Evolutionary conservation across 129 eudicot species (phyloP), one percentile per base, ranked within the genome.

Genomic region (Solidago caesia): DNA sequence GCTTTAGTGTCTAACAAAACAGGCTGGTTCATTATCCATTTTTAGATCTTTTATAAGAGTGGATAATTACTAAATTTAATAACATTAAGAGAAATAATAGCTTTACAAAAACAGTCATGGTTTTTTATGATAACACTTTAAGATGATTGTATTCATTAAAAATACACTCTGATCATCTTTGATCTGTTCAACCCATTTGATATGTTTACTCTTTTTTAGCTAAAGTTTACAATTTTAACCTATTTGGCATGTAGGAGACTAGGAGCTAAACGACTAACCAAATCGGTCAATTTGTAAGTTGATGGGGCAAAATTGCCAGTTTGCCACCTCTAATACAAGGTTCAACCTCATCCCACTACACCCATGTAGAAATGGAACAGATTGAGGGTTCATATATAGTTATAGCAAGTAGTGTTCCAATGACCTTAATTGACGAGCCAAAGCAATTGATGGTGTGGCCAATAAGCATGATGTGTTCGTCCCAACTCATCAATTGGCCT

Each of bases 401-500:
- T 66, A 66, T n/a, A 44, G 44, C n/a, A 8, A 45, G 68, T 58
- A 13, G 60, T 45, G 43, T 68, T 68, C 21, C 56, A 21, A 12
- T 72, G 75, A 87, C 89, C 81, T 87, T 85, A 59, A 88, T 83
- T 5, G 84, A 62, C 5, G 87, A 71, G 14, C 93, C 93, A 81
- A 88, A 88, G 71, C 89, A 88, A 55, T 88, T 88, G 57, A 88
- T 84, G 9, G 89, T 88, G 79, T 85, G 93, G 26, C 88, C 93
- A 29, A 88, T 88, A 55, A 88, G 89, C 93, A 88, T 88, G 41
- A 85, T 85, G 78, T 88, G 93, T 70, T 88, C 93, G 75, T 88
- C 93, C 93, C 89, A 85, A 52, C 87, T 88, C 93, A 88, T 88
- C 41, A 88, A 70, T 55, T 85, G 89, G 5, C 93, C 93, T 81